Percentiles rank a stretch among this genome's conserved stretches.
These are phyloP conservation scores for Chlamydomonas asymmetrica DNA, from an alignment of 139 green algal species.

Conservation along the genomic window DNA sequence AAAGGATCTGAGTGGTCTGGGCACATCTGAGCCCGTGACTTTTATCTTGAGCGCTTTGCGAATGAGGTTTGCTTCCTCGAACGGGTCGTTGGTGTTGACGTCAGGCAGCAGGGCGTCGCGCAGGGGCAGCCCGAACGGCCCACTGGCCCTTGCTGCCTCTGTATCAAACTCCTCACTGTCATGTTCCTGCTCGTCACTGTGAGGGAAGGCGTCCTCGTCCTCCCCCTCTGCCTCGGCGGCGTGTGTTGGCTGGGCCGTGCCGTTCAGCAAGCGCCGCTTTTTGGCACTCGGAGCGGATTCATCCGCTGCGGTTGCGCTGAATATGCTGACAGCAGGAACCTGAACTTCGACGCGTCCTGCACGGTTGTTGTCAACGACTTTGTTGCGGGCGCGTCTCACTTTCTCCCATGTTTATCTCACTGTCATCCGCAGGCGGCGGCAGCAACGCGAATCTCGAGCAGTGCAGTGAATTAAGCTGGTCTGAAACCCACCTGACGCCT, in stretches of 20 bases:
- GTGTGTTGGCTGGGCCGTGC: background rate
- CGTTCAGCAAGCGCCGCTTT: constrained; percentile 1
- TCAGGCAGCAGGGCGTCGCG: constrained; percentile 24
- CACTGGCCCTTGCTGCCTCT: constrained; percentile 1
- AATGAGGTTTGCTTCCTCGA: constrained; percentile 69
- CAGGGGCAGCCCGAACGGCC: background rate
- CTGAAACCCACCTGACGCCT: background rate
- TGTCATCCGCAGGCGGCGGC: too few species aligned
- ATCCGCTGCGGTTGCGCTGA: too few species aligned
- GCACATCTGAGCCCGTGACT: constrained; percentile 19
- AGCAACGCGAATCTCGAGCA: too few species aligned
- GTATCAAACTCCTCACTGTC: background rate
- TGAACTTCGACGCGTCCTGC: background rate
- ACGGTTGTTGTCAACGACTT: too few species aligned
- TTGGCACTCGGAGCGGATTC: background rate
- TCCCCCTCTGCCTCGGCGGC: background rate
- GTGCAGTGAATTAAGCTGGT: too few species aligned
- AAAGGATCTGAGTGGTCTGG: constrained; percentile 3
- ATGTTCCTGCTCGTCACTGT: background rate
- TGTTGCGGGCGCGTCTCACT: background rate
- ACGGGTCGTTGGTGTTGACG: constrained; percentile 51
- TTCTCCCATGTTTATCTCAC: too few species aligned
- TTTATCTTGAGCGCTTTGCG: constrained; percentile 70
- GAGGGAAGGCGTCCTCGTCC: background rate
- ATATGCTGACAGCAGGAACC: too few species aligned